Conservation (phyloP, 495 filamentous ascomycete species). For the Achaetomiella virescens region DNA sequence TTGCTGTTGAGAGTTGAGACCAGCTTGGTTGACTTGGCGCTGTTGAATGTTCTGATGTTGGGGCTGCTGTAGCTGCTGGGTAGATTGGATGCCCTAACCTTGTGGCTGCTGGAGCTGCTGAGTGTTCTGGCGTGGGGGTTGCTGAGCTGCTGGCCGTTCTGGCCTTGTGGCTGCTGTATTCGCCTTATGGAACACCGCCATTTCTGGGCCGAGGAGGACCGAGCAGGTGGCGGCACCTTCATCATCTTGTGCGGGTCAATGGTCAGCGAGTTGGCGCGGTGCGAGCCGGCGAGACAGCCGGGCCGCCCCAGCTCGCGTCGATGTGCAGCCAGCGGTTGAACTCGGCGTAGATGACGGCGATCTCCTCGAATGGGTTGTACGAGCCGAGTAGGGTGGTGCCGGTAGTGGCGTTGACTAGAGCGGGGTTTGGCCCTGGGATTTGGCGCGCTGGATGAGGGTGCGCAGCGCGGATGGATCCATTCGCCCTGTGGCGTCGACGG, state of each 20-base stretch:
- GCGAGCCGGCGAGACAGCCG: slow-evolving; percentile 63
- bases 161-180: no score
- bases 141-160: no score
- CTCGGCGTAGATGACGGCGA: slow-evolving; percentile 63
- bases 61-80: no score
- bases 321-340: slow-evolving; percentile 83
- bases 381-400: slow-evolving; percentile 90
- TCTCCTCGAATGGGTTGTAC: slow-evolving; percentile 72
- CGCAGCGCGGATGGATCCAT: slow-evolving; percentile 66
- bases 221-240: slow-evolving; percentile 82
- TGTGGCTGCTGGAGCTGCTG: no score
- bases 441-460: slow-evolving; percentile 50
- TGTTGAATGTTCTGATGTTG: no score
- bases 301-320: slow-evolving; percentile 86
- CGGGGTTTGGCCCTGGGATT: slow-evolving; percentile 62
- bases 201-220: slow-evolving; percentile 73
- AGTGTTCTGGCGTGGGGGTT: no score
- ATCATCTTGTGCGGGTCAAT: slow-evolving; percentile 98
- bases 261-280: slow-evolving; percentile 71
- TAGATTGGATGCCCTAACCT: no score
- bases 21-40: no score
- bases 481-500: slow-evolving; percentile 63
- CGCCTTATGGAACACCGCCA: slow-evolving; percentile 67
- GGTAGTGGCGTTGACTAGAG: slow-evolving; percentile 95
- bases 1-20: no score